Evolutionary conservation across 2,329 filamentous ascomycete species (phyloP).

Genomic region (Trichocomaceae sp.): DNA sequence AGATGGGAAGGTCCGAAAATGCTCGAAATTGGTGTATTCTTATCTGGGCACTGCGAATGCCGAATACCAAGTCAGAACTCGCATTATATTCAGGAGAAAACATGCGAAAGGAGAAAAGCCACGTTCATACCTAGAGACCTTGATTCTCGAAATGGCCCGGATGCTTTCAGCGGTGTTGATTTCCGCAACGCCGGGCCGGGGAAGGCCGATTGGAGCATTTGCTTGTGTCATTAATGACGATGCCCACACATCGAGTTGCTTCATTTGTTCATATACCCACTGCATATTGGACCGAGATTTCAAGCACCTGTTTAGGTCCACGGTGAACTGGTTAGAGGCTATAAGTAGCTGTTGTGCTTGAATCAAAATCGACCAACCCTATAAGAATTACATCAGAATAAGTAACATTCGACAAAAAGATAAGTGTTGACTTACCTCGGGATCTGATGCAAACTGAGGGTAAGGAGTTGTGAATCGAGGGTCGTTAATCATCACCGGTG

Average conservation of each 20-base stretch:
- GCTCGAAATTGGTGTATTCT: slow-evolving; percentile 43
- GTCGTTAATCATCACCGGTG: slow-evolving; percentile 40
- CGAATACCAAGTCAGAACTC: not conserved
- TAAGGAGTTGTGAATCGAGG: slow-evolving; percentile 39
- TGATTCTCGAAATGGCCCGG: slow-evolving; percentile 38
- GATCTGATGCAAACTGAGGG: slow-evolving; percentile 34
- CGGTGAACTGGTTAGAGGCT: slow-evolving; percentile 36
- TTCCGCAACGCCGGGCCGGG: slow-evolving; percentile 26
- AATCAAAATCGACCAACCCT: slow-evolving; percentile 41
- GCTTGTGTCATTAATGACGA: slow-evolving; percentile 30
- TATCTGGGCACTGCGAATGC: slow-evolving; percentile 34
- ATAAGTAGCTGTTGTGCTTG: slow-evolving; percentile 39
- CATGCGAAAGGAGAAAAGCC: not conserved
- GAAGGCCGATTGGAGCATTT: slow-evolving; percentile 24
- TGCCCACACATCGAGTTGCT: slow-evolving; percentile 36
- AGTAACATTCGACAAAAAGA: not conserved
- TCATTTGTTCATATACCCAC: slow-evolving; percentile 37
- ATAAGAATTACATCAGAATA: slow-evolving; percentile 16
- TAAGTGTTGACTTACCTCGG: slow-evolving; percentile 26
- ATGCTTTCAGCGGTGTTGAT: slow-evolving; percentile 34
- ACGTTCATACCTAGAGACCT: slow-evolving; percentile 35
- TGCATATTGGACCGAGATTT: slow-evolving; percentile 30
- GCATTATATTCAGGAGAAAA: not conserved
- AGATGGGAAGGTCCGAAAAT: slow-evolving; percentile 42
- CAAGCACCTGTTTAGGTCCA: slow-evolving; percentile 36